Conservation (phyloP, 1,139 yeast genomes). For the Kodamaea alishanica region DNA sequence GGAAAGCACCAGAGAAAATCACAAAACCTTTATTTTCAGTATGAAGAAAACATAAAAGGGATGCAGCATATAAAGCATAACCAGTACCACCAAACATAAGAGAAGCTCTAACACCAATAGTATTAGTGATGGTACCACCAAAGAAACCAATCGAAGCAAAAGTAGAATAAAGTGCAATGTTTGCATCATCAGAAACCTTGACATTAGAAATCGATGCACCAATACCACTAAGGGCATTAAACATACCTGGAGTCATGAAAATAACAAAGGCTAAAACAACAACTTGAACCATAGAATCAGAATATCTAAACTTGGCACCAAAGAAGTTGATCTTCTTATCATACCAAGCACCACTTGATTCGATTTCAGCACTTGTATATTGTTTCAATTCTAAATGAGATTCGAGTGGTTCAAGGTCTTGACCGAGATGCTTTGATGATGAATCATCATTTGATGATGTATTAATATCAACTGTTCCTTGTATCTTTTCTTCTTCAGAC, state of each 20-base stretch:
- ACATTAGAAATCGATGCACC: constrained; percentile 46
- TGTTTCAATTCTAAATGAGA: constrained; percentile 25
- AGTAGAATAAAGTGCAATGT: constrained; percentile 53
- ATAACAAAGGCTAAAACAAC: constrained; percentile 48
- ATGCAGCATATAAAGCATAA: constrained; percentile 52
- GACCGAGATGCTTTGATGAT: constrained; percentile 5
- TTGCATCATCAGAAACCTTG: constrained; percentile 47
- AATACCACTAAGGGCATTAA: constrained; percentile 52
- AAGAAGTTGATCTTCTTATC: constrained; percentile 23
- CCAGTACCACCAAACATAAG: constrained; percentile 55
- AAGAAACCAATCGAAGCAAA: constrained; percentile 59
- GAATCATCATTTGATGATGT: constrained; percentile 8
- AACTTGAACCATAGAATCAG: constrained; percentile 43
- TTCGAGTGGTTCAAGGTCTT: constrained; percentile 3
- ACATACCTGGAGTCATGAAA: constrained; percentile 58
- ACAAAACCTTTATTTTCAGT: constrained; percentile 51
- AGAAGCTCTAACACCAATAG: constrained; percentile 47
- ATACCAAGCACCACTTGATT: constrained; percentile 39
- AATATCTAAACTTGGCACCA: constrained; percentile 31
- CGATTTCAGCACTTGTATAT: constrained; percentile 29
- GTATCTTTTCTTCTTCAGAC: constrained; percentile 8
- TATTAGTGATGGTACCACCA: constrained; percentile 57
- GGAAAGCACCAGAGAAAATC: constrained; percentile 56
- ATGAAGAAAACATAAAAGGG: constrained; percentile 48
- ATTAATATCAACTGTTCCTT: constrained; percentile 10